These are phyloP conservation scores for Meira nashicola DNA, from an alignment of 1,284 basidiomycete species.

Conservation along the genomic window DNA sequence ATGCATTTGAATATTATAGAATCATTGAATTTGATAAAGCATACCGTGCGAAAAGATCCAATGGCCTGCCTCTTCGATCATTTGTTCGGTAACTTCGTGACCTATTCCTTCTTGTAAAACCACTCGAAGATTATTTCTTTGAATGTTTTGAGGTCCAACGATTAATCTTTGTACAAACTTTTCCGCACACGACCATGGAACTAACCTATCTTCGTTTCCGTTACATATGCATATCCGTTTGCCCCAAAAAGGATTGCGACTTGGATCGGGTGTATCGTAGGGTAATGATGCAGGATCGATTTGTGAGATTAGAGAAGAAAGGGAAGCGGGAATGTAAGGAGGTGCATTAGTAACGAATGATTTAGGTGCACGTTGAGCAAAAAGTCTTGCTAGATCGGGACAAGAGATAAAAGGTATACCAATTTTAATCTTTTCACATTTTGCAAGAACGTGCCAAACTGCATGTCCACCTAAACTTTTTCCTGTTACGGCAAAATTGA, in stretches of 20 bases:
- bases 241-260: constrained; percentile 38
- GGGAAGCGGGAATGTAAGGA: constrained; percentile 37
- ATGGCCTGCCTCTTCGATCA: constrained; percentile 42
- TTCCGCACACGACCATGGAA: constrained; percentile 41
- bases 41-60: constrained; percentile 24
- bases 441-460: constrained; percentile 64
- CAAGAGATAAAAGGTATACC: constrained; percentile 72
- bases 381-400: constrained; percentile 62
- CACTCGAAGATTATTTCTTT: constrained; percentile 29
- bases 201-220: constrained; percentile 44
- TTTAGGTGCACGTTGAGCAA: constrained; percentile 34
- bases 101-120: constrained; percentile 27
- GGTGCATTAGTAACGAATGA: constrained; percentile 39
- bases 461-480: constrained; percentile 74
- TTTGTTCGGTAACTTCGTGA: constrained; percentile 36
- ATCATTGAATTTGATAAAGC: not conserved
- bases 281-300: constrained; percentile 38
- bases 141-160: constrained; percentile 24
- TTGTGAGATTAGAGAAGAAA: constrained; percentile 32
- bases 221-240: constrained; percentile 47
- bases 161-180: constrained; percentile 37
- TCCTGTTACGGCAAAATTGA: constrained; percentile 66
- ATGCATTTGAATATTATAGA: too few species aligned
- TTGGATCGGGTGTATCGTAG: constrained; percentile 27
- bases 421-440: constrained; percentile 65